Conservation (phyloP, 2,329 filamentous ascomycete genomes). For the Nemania sp. region DNA sequence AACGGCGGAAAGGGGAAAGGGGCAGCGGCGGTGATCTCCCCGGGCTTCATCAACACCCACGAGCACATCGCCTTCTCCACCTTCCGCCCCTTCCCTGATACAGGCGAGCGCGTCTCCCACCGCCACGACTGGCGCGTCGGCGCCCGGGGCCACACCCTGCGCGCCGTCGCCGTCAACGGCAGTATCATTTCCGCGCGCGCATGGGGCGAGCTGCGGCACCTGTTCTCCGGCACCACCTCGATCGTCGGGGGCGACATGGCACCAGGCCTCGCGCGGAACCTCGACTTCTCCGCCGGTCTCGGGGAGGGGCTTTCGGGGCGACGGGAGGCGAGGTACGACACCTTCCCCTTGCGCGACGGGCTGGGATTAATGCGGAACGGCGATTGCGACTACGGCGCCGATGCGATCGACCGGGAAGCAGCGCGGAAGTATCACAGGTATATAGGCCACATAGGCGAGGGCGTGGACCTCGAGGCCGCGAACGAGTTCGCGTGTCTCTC, state of each 20-base stretch:
- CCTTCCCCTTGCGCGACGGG: constrained; percentile 45
- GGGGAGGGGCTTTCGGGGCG: constrained; percentile 40
- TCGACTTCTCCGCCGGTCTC: constrained; percentile 46
- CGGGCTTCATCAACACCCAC: constrained; percentile 50
- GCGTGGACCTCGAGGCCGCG: constrained; percentile 45
- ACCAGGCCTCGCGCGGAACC: constrained; percentile 47
- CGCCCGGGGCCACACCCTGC: constrained; percentile 41
- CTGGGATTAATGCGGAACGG: constrained; percentile 44
- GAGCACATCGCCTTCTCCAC: constrained; percentile 49
- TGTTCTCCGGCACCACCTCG: constrained; percentile 50
- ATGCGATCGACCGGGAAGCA: constrained; percentile 35
- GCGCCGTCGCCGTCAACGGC: constrained; percentile 42
- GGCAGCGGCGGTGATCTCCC: constrained; percentile 47
- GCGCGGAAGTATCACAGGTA: constrained; percentile 41
- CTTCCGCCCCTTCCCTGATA: constrained; percentile 43
- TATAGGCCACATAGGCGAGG: constrained; percentile 48
- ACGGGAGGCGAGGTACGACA: constrained; percentile 39
- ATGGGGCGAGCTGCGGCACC: constrained; percentile 49
- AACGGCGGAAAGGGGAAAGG: too few species aligned
- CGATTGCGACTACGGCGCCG: constrained; percentile 48
- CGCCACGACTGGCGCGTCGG: constrained; percentile 51
- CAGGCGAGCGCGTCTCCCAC: constrained; percentile 42
- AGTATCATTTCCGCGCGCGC: constrained; percentile 39
- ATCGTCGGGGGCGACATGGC: constrained; percentile 48
- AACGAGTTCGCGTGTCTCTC: constrained; percentile 50